Evolutionary conservation across 306 rosid species (phyloP).

Genomic region (Abrus precatorius): DNA sequence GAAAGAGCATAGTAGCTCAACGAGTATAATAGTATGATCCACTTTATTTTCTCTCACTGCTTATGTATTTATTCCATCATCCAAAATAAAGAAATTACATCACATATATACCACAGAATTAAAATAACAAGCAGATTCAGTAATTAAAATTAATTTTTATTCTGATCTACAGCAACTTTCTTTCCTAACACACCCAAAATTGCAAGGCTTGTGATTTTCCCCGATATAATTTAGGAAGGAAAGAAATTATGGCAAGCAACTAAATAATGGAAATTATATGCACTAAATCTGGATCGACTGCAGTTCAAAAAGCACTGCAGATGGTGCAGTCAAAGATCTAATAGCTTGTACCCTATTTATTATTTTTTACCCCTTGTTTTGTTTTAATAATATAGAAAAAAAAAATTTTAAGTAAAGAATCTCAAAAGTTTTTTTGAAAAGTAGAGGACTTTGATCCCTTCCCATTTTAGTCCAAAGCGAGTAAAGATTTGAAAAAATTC

Average conservation of each 20-base stretch:
- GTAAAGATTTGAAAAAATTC: conserved; percentile 29
- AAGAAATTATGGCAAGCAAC: neutral
- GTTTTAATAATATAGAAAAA: neutral
- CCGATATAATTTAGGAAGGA: neutral
- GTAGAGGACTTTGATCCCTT: conserved; percentile 24
- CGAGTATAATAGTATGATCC: neutral
- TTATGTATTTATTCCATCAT: neutral
- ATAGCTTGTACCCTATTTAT: neutral
- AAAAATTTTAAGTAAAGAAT: neutral
- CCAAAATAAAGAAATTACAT: neutral
- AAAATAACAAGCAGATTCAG: neutral
- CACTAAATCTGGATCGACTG: conserved; percentile 13
- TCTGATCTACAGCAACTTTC: conserved; percentile 12
- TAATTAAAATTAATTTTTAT: neutral
- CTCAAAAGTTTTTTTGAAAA: neutral
- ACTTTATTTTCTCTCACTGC: neutral
- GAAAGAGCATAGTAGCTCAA: conserved; percentile 6
- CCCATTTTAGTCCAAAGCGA: conserved; percentile 25
- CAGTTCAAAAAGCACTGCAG: conserved; percentile 28
- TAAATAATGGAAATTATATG: neutral
- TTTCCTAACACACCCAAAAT: neutral
- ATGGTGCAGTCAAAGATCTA: conserved; percentile 23
- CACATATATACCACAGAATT: neutral
- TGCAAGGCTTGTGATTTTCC: conserved; percentile 5
- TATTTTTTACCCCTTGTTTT: neutral